Percentiles rank a stretch among this genome's conserved stretches.
Conservation (phyloP, 345 rosid genomes). For the Alliaria petiolata region DNA sequence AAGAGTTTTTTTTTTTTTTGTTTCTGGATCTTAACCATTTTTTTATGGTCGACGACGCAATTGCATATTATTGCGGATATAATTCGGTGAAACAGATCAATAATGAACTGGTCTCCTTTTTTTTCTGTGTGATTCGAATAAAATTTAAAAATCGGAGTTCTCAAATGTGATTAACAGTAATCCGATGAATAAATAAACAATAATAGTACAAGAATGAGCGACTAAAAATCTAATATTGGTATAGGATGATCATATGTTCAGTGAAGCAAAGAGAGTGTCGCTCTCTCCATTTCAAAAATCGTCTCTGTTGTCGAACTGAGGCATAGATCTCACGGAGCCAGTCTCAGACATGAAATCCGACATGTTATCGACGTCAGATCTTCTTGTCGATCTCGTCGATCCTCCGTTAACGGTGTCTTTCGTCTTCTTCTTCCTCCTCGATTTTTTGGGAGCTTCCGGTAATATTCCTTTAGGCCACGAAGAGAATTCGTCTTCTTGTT, state of each 20-base stretch:
- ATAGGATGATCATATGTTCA: background rate
- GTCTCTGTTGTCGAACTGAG: slow-evolving; percentile 20
- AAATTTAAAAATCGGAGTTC: background rate
- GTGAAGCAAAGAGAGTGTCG: background rate
- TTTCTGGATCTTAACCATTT: background rate
- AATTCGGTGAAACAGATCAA: slow-evolving; percentile 15
- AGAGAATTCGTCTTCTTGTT: slow-evolving; percentile 7
- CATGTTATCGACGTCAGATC: slow-evolving; percentile 27
- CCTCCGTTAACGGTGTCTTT: slow-evolving; percentile 39
- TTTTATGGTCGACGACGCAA: slow-evolving; percentile 21
- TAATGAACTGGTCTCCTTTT: slow-evolving; percentile 23
- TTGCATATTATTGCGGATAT: slow-evolving; percentile 14
- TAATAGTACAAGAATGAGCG: no score
- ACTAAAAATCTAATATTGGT: background rate
- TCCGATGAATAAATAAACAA: no score
- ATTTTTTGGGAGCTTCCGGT: slow-evolving; percentile 42
- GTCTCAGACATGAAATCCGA: slow-evolving; percentile 37
- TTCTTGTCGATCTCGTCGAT: slow-evolving; percentile 39
- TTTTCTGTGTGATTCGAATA: background rate
- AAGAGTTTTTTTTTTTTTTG: background rate
- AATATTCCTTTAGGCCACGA: slow-evolving; percentile 12
- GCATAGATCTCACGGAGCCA: slow-evolving; percentile 33
- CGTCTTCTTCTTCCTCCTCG: slow-evolving; percentile 49
- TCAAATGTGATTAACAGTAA: no score
- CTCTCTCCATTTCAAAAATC: slow-evolving; percentile 20